phyloP scores from a whole-genome alignment of 2,329 filamentous ascomycete species.

The Aspergillus sp. region DNA sequence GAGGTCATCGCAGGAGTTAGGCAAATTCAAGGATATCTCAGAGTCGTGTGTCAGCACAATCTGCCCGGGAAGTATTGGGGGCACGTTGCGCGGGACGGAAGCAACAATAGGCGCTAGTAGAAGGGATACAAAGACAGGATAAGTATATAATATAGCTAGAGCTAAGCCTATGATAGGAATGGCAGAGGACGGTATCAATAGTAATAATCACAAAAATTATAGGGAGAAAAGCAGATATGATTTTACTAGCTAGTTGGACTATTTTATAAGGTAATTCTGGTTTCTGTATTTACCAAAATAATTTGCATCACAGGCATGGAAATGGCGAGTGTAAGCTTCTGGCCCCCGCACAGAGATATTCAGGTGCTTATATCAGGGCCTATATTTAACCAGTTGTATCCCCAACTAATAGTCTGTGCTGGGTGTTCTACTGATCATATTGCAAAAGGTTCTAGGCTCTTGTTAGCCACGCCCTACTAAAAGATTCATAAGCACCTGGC shows the following conservation, averaged over 20 bases:
- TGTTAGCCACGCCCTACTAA: too few relatives aligned
- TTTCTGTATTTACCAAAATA: background rate
- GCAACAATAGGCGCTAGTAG: background rate
- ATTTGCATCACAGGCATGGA: background rate
- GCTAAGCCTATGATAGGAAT: too few relatives aligned
- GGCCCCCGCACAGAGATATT: background rate
- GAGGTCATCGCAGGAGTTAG: background rate
- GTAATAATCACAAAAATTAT: background rate
- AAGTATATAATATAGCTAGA: too few relatives aligned
- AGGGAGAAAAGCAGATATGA: background rate
- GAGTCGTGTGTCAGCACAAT: background rate
- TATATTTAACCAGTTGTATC: background rate
- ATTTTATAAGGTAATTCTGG: background rate
- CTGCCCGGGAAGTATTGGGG: background rate
- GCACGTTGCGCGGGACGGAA: background rate
- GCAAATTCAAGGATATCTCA: background rate
- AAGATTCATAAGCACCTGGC: too few relatives aligned
- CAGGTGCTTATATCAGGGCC: background rate
- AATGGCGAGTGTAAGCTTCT: background rate
- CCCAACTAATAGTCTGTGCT: background rate
- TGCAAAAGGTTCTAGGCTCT: background rate
- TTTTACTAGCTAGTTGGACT: background rate
- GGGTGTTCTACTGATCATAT: background rate
- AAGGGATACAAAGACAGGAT: background rate
- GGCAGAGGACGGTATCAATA: background rate